Evolutionary conservation across 352 stramenopile genomes (phyloP).

Genomic region (Globisporangium megalacanthum): DNA sequence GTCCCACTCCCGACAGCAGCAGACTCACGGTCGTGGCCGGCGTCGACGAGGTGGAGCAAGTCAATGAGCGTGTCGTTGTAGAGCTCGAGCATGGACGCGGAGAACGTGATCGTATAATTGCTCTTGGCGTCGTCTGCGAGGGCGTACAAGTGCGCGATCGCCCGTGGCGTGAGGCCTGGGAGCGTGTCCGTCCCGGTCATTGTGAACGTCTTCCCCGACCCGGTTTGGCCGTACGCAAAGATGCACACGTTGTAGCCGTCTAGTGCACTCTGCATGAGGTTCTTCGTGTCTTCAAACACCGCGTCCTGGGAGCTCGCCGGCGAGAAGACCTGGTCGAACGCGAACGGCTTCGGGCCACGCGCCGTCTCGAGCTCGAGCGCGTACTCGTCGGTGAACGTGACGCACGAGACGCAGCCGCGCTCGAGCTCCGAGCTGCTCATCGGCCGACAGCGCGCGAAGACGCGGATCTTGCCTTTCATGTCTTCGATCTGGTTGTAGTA

Average conservation of each 20-base stretch:
- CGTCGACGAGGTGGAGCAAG: conserved; percentile 82
- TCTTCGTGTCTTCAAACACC: conserved; percentile 92
- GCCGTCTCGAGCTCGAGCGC: conserved; percentile 80
- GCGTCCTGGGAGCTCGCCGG: conserved; percentile 61
- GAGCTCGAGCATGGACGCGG: conserved; percentile 90
- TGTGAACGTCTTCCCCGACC: conserved; percentile 92
- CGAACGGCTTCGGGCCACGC: conserved; percentile 82
- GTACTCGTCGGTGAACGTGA: conserved; percentile 77
- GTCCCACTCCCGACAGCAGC: conserved; percentile 13
- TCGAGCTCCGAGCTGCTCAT: conserved; percentile 87
- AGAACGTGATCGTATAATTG: conserved; percentile 66
- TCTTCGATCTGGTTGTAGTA: conserved; percentile 96
- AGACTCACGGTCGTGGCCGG: conserved; percentile 20
- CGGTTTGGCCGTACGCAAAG: conserved; percentile 93
- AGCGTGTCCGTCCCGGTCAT: conserved; percentile 80
- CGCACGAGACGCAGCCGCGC: conserved; percentile 54
- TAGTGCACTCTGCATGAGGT: conserved; percentile 85
- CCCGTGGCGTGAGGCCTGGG: conserved; percentile 80
- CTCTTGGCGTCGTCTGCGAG: conserved; percentile 44
- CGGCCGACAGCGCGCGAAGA: conserved; percentile 88
- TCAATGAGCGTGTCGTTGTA: conserved; percentile 92
- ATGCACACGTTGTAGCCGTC: conserved; percentile 93
- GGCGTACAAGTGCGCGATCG: conserved; percentile 84
- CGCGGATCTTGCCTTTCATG: conserved; percentile 95
- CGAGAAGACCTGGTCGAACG: conserved; percentile 90